Base-by-base conservation (phyloP, 163 green algal genomes). In the Prototheca wickerhamii region DNA sequence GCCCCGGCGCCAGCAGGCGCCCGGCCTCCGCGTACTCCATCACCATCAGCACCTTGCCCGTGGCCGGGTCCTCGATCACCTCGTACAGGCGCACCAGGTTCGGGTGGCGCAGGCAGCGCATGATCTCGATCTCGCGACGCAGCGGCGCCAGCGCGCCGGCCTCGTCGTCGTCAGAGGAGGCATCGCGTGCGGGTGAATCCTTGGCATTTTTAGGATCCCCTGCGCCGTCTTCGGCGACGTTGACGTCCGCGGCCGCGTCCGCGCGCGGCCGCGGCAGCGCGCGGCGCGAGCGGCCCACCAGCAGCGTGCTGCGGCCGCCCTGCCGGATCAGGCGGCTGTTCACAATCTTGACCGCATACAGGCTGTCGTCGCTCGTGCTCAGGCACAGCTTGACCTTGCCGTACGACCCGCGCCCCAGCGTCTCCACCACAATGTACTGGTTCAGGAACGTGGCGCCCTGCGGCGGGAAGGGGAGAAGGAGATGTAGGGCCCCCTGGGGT, bases 11-110 rank as follows among this genome's bases (percentile, higher is more conserved):
- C 46, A 92, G 65, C 20, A 95, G 49, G 17, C 72, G 68, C 2
- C 87, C 87, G 5, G 76, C 87, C 66, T 86, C 79, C 40, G 86
- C 81, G 62, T 89, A 93, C 73, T 95, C 87, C 82, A 95, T 86
- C 29, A 91, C 81, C 73, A 95, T 79, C 50, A 93, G 59, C 68
- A 90, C 55, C 72, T 89, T 88, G 69, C 86, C 80, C 10, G 69
- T 76, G 23, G 52, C 60, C 21, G 74, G 76, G 70, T 94, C 86
- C 50, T 94, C 83, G 29, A 93, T 88, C n/a, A 93, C 81, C 69
- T 93, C 80, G 26, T 79, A 73, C n/a, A 91, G 70, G 20, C 74
- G 74, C 15, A 92, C 76, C 20, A 93, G 73, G 62, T 92, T 87
- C 25, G 79, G 81, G 59, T 93, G 86, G 46, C 79, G 60, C 64